Evolutionary conservation across 129 eudicot species (phyloP), one percentile per base, ranked within the genome.

Genomic region (Ambrosia artemisiifolia): DNA sequence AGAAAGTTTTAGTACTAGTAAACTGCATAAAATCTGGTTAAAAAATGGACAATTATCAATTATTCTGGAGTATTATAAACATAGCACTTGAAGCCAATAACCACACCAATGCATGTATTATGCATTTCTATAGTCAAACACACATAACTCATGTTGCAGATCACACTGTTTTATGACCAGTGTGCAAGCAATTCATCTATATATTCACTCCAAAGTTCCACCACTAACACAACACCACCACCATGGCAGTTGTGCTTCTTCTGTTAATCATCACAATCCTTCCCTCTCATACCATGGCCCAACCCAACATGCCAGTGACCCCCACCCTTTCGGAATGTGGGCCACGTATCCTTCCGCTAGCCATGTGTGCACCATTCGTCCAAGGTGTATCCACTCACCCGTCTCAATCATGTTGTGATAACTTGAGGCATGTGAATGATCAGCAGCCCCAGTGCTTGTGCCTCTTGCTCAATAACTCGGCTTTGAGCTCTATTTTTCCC

Each of bases 261-360:
- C 7, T 71, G 5, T 13, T 71, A 34, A 51, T 40, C 18, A 78
- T 71, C 62, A 40, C 61, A 71, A 44, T 1, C 68, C 73, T 78
- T 53, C 77, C 77, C 2, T 71, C 72, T 6, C 77, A n/a, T 6
- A 19, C 51, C 14, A 40, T 9, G 8, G 24, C 77, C 20, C 82
- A 78, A 64, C 60, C 82, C 60, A 70, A 62, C 71, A 38, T 46
- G 19, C 81, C 70, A 59, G 53, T 10, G 38, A 77, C 63, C 43
- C 81, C 81, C 33, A 78, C 82, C 38, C 50, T 78, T 11, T 19
- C 53, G 13, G 77, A 78, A 78, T 78, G 82, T 13, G 77, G 77
- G 46, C 77, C 82, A 0, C 77, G 82, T 46, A 78, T 78, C 50
- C 68, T 78, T 6, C 77, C 82, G 2, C 62, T 78, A 32, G 82